phyloP scores from a whole-genome alignment of 1,139 yeast species.

The Hanseniaspora gamundiae region DNA sequence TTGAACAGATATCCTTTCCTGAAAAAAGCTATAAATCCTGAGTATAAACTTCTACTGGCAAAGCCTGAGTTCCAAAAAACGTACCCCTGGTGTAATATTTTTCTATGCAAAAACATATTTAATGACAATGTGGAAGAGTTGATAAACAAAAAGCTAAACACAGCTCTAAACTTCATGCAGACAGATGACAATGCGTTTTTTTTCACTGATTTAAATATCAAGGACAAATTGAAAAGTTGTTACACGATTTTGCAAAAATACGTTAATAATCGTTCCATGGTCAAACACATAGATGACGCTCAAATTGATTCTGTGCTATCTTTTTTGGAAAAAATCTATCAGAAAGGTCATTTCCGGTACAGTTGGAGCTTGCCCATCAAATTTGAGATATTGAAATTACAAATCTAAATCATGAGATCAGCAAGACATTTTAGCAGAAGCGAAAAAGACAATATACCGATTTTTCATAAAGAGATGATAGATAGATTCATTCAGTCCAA shows the following conservation, averaged over 20 bases:
- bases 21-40: background rate
- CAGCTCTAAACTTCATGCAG: background rate
- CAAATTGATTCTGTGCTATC: background rate
- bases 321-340: background rate
- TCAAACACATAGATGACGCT: background rate
- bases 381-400: background rate
- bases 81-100: conserved; percentile 1
- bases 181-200: background rate
- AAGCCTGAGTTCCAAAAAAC: background rate
- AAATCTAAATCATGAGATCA: background rate
- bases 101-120: background rate
- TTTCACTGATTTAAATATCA: background rate
- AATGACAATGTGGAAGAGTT: background rate
- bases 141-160: background rate
- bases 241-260: conserved; percentile 1
- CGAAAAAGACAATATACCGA: too few relatives aligned
- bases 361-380: background rate
- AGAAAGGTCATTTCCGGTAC: conserved; percentile 1
- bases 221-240: background rate
- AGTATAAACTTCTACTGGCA: background rate
- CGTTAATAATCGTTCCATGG: background rate
- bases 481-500: background rate
- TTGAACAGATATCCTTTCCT: background rate
- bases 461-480: background rate
- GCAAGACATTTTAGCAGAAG: too few relatives aligned